phyloP scores from a whole-genome alignment of 129 eudicot genomes.

The Saposhnikovia divaricata region DNA sequence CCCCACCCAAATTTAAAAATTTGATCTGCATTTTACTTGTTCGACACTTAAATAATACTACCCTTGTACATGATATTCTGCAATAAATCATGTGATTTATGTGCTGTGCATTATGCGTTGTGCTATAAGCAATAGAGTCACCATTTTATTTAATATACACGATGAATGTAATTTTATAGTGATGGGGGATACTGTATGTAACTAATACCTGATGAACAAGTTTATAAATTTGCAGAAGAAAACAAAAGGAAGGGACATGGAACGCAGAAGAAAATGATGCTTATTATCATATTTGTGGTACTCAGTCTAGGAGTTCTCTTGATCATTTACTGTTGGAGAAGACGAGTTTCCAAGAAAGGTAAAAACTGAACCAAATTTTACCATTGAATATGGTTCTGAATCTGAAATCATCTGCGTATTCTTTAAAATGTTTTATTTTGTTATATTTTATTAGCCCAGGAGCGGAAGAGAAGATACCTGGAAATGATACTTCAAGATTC shows the following conservation, averaged over 20 bases:
- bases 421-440: not conserved
- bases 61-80: not conserved
- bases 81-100: not conserved
- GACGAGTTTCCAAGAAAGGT: not conserved
- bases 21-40: too few species aligned
- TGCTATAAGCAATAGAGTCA: not conserved
- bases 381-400: not conserved
- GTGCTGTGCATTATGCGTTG: not conserved
- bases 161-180: not conserved
- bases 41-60: too few species aligned
- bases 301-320: not conserved
- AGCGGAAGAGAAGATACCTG: constrained; percentile 3
- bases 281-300: not conserved
- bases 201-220: not conserved
- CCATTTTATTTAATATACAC: not conserved
- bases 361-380: not conserved
- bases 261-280: not conserved
- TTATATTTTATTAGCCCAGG: not conserved
- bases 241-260: not conserved
- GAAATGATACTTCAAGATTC: constrained; percentile 14
- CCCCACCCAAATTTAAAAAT: too few species aligned
- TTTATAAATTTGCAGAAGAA: not conserved
- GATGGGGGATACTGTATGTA: not conserved
- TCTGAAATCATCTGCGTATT: not conserved
- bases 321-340: constrained; percentile 8